Percentiles rank a stretch among this genome's conserved stretches.
Evolutionary conservation across 2,329 filamentous ascomycete species (phyloP).

Genomic region (Rhynchosporium secalis): DNA sequence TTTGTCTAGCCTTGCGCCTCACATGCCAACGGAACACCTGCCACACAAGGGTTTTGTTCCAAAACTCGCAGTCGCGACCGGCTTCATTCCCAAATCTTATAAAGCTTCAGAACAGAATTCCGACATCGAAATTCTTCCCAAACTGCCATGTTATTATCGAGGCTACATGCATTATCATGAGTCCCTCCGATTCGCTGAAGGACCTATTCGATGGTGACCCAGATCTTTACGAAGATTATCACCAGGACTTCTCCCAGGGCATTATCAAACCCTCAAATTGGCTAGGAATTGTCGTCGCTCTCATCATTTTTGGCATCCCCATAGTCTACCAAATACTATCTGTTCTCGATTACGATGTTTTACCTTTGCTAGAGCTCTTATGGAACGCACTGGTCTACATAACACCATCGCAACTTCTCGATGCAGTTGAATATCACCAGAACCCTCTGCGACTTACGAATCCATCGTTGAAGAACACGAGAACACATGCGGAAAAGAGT

Average conservation of each 20-base stretch:
- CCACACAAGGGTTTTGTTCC: too few species aligned
- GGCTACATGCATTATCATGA: slow-evolving; percentile 39
- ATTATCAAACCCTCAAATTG: slow-evolving; percentile 19
- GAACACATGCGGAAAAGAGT: slow-evolving; percentile 60
- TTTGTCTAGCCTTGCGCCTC: background rate
- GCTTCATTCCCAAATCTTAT: background rate
- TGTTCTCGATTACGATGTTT: slow-evolving; percentile 40
- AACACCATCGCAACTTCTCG: slow-evolving; percentile 57
- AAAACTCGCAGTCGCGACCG: too few species aligned
- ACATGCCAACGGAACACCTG: background rate
- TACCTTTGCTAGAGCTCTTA: slow-evolving; percentile 49
- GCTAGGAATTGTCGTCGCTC: slow-evolving; percentile 28
- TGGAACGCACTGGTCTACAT: slow-evolving; percentile 62
- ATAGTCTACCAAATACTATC: slow-evolving; percentile 37
- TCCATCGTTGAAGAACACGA: slow-evolving; percentile 41
- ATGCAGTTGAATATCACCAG: slow-evolving; percentile 51
- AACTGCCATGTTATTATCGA: slow-evolving; percentile 10
- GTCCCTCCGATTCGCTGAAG: slow-evolving; percentile 28
- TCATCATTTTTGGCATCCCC: slow-evolving; percentile 32
- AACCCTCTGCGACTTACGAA: slow-evolving; percentile 49
- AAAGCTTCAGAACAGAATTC: background rate
- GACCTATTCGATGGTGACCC: slow-evolving; percentile 37
- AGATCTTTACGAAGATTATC: slow-evolving; percentile 33
- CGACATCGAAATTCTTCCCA: background rate
- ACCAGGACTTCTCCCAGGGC: slow-evolving; percentile 38